These are phyloP conservation scores for Ligustrum vulgare DNA, from an alignment of 257 asterid species.

Conservation along the genomic window DNA sequence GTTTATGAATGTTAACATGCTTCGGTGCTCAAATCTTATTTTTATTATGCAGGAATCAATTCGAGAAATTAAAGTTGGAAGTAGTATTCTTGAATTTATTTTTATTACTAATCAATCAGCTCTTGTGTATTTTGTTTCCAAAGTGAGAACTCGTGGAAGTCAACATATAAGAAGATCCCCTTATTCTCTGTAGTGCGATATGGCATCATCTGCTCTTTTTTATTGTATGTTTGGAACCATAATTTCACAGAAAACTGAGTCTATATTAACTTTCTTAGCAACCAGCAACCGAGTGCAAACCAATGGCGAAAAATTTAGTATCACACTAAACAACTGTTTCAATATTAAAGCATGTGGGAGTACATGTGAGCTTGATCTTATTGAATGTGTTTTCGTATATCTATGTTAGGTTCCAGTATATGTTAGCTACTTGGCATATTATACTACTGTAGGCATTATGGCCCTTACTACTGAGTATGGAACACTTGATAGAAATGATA, in stretches of 20 bases:
- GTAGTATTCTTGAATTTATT: not conserved
- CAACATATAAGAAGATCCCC: not conserved
- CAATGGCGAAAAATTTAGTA: not conserved
- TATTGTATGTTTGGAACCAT: not conserved
- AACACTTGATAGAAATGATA: not conserved
- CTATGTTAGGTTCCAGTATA: not conserved
- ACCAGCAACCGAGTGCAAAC: not conserved
- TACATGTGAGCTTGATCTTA: not conserved
- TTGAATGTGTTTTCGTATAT: not conserved
- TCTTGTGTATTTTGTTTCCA: not conserved
- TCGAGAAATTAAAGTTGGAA: not conserved
- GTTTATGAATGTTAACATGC: slow-evolving; percentile 13
- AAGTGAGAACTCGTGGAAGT: not conserved
- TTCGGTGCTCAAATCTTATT: slow-evolving; percentile 3
- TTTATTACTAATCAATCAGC: not conserved
- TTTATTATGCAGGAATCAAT: not conserved
- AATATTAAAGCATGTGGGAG: not conserved
- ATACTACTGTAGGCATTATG: not conserved
- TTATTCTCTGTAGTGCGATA: not conserved
- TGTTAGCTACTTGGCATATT: not conserved
- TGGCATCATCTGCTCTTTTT: not conserved
- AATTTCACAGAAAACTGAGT: not conserved
- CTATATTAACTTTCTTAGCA: not conserved
- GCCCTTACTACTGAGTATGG: not conserved
- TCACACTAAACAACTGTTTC: not conserved